Conservation (phyloP, 2,329 filamentous ascomycete genomes). For the Fusarium phyllophilum region DNA sequence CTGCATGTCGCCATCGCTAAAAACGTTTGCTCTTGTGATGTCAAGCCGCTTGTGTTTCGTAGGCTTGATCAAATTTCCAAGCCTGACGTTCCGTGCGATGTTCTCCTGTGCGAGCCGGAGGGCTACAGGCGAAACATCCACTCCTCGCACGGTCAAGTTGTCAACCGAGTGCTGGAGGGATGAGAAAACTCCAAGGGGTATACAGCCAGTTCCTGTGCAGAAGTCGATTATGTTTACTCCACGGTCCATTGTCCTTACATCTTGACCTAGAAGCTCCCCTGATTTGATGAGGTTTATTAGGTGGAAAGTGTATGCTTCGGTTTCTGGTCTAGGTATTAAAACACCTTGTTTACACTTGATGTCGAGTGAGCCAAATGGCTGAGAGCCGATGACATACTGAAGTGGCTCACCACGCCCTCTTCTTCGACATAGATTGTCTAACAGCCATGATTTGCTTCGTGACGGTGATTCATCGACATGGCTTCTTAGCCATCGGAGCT, state of each 20-base stretch:
- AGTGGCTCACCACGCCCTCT: conserved; percentile 76
- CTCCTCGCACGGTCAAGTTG: conserved; percentile 66
- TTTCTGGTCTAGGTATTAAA: conserved; percentile 85
- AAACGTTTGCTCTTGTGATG: conserved; percentile 63
- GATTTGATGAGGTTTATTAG: conserved; percentile 59
- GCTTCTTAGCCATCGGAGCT: conserved; percentile 78
- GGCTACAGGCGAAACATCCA: conserved; percentile 78
- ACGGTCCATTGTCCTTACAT: conserved; percentile 11
- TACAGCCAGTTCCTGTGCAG: conserved; percentile 92
- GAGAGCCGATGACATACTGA: conserved; percentile 88
- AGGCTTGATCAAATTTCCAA: conserved; percentile 38
- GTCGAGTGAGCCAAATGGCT: conserved; percentile 87
- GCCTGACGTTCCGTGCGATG: conserved; percentile 58
- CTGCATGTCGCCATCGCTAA: conserved; percentile 53
- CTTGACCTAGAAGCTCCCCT: conserved; percentile 14
- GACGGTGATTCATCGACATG: conserved; percentile 56
- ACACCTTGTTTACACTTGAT: conserved; percentile 81
- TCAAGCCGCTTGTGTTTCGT: conserved; percentile 46
- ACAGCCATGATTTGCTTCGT: conserved; percentile 21
- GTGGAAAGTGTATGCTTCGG: conserved; percentile 72
- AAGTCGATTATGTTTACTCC: conserved; percentile 78
- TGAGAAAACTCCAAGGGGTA: conserved; percentile 78
- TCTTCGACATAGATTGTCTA: conserved; percentile 58
- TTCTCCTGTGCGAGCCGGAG: conserved; percentile 75
- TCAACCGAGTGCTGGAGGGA: conserved; percentile 60